Base-by-base conservation (phyloP, 495 filamentous ascomycete genomes). In the Hypoxylon lienhwacheense region DNA sequence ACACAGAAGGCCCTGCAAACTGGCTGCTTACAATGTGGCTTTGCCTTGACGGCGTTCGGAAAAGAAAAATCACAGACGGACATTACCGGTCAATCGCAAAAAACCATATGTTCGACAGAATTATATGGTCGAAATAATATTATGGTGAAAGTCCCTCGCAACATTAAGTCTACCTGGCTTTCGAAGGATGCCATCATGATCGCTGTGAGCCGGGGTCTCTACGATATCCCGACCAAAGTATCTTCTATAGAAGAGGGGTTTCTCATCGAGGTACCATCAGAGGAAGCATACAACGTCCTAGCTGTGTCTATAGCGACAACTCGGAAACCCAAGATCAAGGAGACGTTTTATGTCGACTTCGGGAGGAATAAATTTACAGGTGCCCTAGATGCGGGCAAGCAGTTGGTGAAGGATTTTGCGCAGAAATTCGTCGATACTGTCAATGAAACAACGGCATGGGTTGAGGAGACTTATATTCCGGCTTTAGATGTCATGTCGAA, bases 271-370 rank as follows among this genome's bases (percentile, higher is more conserved):
- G 61, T 79, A 25, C 48, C 51, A 14, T 41, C 58, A 7, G 69
- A 66, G 20, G 71, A 77, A 17, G 74, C 73, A 11, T 50, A 77
- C 19, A 75, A 71, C 22, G 54, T 68, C 19, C 35, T 79, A 15
- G 71, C 70, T 35, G 66, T 79, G 14, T 67, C 70, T 0, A 72
- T 79, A 28, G 66, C 70, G 34, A 77, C 73, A 2, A 73, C 62
- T 14, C 66, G 67, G 40, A 70, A 63, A 28, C 75, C 76, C 14
- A 74, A 66, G 55, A 66, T 77, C 40, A 73, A 76, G 47, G 72
- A 77, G 61, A 73, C 73, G 0, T 74, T 73, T 40, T 63, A 66
- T 17, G 55, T 77, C 5, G 63, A 77, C 47, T 73, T 78, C 42
- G 74, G 73, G 22, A 71, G 54, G 48, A 59, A 67, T 17, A 53